phyloP scores from a whole-genome alignment of 2,329 filamentous ascomycete species.

The Juglanconis sp. region DNA sequence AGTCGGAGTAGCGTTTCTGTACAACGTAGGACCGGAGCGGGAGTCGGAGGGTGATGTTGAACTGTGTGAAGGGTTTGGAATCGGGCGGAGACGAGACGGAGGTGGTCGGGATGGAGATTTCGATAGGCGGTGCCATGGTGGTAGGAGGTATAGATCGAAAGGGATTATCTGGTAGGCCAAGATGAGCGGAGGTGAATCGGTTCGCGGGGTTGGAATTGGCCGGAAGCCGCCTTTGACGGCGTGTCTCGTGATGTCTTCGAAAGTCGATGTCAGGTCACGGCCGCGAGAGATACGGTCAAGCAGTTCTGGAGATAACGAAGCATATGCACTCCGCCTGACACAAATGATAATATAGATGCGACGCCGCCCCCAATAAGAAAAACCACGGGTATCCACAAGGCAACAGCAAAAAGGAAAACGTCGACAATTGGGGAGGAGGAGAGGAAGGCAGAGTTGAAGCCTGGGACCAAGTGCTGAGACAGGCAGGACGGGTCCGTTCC shows the following conservation, averaged over 20 bases:
- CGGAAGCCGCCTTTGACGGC: too few species aligned
- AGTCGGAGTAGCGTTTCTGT: slow-evolving; percentile 81
- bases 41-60: slow-evolving; percentile 74
- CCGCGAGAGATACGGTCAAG: background rate
- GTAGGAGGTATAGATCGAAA: background rate
- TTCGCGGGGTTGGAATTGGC: background rate
- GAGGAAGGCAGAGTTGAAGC: background rate
- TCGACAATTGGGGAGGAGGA: background rate
- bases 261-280: background rate
- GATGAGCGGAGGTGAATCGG: background rate
- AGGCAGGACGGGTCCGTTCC: background rate
- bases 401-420: background rate
- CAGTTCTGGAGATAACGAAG: background rate
- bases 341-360: background rate
- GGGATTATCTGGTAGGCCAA: background rate
- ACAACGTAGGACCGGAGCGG: slow-evolving; percentile 73
- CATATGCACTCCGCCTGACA: background rate
- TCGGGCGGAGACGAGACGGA: slow-evolving; percentile 48
- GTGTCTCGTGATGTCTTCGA: background rate
- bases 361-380: background rate
- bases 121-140: slow-evolving; percentile 60
- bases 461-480: background rate
- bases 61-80: slow-evolving; percentile 69
- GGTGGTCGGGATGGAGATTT: slow-evolving; percentile 67
- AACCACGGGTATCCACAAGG: background rate